phyloP scores from a whole-genome alignment of 306 rosid genomes.

The Cercis canadensis region DNA sequence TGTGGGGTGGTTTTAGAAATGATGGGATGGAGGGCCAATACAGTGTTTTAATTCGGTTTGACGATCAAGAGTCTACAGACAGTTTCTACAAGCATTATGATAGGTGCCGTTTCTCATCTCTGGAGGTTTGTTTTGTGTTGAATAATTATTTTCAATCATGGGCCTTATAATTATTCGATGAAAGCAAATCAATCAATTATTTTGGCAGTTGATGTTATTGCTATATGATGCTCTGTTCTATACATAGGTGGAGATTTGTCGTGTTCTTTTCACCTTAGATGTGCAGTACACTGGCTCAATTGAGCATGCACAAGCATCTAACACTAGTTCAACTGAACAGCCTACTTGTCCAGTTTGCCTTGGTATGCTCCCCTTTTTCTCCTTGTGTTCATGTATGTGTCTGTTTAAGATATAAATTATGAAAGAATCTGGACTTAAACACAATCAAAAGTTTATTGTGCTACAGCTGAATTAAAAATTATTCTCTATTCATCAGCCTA shows the following conservation, averaged over 20 bases:
- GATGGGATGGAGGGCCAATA: conserved; percentile 84
- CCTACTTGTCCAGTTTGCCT: conserved; percentile 95
- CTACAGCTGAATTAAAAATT: no score
- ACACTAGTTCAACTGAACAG: conserved; percentile 76
- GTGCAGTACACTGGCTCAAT: conserved; percentile 89
- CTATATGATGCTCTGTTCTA: conserved; percentile 9
- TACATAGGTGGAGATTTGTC: conserved; percentile 75
- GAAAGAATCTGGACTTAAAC: not conserved
- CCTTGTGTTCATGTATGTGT: not conserved
- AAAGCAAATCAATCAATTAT: not conserved
- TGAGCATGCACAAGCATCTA: conserved; percentile 81
- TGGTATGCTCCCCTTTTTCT: conserved; percentile 46
- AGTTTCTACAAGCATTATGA: conserved; percentile 78
- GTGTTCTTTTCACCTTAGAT: conserved; percentile 77
- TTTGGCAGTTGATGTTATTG: not conserved
- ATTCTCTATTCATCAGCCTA: not conserved
- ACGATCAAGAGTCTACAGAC: conserved; percentile 73
- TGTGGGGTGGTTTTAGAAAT: conserved; percentile 49
- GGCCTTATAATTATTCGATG: not conserved
- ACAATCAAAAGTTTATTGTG: no score
- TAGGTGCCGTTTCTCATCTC: conserved; percentile 75
- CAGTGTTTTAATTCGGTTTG: conserved; percentile 81
- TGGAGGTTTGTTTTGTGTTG: conserved; percentile 61
- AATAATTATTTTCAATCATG: not conserved
- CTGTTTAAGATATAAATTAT: not conserved